Conservation (phyloP, 345 rosid genomes). For the Eucalyptus sp. region DNA sequence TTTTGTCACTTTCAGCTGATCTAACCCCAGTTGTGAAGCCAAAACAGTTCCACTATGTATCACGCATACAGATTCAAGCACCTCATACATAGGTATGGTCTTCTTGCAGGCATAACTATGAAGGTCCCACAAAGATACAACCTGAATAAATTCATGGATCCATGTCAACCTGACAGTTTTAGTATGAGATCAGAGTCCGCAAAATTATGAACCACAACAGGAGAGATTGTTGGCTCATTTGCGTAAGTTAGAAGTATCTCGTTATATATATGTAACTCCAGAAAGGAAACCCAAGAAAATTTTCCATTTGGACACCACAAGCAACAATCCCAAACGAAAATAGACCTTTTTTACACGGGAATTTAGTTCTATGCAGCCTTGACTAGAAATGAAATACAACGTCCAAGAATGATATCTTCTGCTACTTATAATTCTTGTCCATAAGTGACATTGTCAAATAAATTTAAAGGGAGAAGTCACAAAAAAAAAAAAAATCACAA, state of each 20-base stretch:
- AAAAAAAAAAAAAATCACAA: background rate
- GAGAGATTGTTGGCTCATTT: background rate
- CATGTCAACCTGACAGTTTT: background rate
- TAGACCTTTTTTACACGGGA: background rate
- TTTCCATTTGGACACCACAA: background rate
- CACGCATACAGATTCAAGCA: conserved; percentile 62
- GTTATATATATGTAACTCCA: background rate
- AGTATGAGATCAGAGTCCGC: background rate
- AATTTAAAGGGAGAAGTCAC: background rate
- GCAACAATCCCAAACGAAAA: background rate
- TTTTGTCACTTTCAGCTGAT: conserved; percentile 29
- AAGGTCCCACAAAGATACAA: conserved; percentile 93
- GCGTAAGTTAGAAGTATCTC: background rate
- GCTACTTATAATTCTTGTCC: background rate
- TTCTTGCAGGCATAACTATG: conserved; percentile 55
- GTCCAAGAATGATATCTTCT: background rate
- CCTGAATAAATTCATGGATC: conserved; percentile 29
- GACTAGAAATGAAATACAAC: background rate
- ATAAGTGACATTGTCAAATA: background rate
- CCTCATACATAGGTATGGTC: conserved; percentile 77
- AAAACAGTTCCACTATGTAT: conserved; percentile 42
- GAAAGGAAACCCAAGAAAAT: background rate
- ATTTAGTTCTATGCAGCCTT: background rate
- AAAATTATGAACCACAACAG: background rate
- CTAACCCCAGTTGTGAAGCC: conserved; percentile 30